Evolutionary conservation across 179 eudicot genomes (phyloP).

Genomic region (Heliamphora pulchella): DNA sequence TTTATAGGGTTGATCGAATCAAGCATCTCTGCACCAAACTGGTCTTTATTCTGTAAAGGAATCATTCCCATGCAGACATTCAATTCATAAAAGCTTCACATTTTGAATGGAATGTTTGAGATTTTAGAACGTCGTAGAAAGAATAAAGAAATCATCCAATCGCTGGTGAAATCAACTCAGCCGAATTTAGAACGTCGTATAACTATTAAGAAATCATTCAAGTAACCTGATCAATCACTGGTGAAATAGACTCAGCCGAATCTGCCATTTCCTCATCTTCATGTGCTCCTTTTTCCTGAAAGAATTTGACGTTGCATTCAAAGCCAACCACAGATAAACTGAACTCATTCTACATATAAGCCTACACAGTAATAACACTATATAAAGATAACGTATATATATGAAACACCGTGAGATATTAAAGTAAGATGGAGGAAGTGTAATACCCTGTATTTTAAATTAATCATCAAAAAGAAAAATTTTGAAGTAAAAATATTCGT

Average conservation of each 20-base stretch:
- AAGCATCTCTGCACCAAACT: conserved; percentile 25
- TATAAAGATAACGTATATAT: background rate
- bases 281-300: conserved; percentile 32
- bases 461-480: too few relatives aligned
- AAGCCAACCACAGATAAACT: background rate
- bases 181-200: too few relatives aligned
- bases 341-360: background rate
- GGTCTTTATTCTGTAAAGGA: conserved; percentile 41
- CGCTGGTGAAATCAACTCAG: too few relatives aligned
- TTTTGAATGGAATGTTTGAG: background rate
- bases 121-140: background rate
- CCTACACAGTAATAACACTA: background rate
- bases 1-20: conserved; percentile 28
- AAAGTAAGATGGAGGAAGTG: too few relatives aligned
- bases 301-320: conserved; percentile 5
- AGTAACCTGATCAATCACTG: conserved; percentile 32
- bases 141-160: too few relatives aligned
- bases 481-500: too few relatives aligned
- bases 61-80: conserved; percentile 10
- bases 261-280: conserved; percentile 30
- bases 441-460: too few relatives aligned
- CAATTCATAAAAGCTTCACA: conserved; percentile 3
- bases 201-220: background rate
- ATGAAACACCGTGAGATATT: too few relatives aligned
- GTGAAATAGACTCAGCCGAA: conserved; percentile 21